phyloP scores from a whole-genome alignment of 441 rosid species.

The Adansonia gregorii region DNA sequence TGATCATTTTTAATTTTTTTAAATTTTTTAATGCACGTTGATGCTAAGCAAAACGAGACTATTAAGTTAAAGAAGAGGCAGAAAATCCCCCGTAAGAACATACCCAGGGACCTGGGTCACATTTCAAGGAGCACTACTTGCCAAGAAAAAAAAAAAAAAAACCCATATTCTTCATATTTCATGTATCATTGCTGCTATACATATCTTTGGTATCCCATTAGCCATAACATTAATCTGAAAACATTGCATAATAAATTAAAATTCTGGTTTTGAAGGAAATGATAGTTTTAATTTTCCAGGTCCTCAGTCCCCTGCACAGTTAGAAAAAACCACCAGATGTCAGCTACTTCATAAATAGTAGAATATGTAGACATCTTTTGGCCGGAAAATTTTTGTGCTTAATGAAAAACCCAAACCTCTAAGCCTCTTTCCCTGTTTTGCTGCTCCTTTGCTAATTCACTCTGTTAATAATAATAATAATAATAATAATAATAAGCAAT shows the following conservation, averaged over 20 bases:
- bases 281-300: background rate
- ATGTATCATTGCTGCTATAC: too few species aligned
- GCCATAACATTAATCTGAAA: background rate
- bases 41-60: background rate
- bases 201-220: background rate
- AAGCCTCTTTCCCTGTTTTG: background rate
- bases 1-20: too few species aligned
- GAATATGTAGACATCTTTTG: background rate
- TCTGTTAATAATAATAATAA: background rate
- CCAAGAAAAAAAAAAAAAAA: too few species aligned
- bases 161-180: background rate
- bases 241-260: background rate
- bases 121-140: too few species aligned
- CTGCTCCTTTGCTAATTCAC: background rate
- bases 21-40: too few species aligned
- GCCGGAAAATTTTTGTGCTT: background rate
- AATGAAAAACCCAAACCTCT: background rate
- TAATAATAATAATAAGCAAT: background rate
- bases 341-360: background rate
- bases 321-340: background rate
- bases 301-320: background rate
- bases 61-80: background rate
- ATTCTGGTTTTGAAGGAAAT: background rate
- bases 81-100: background rate
- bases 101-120: background rate